phyloP scores from a whole-genome alignment of 371 early-diverging fungal genomes.

The Saksenaea vasiformis region DNA sequence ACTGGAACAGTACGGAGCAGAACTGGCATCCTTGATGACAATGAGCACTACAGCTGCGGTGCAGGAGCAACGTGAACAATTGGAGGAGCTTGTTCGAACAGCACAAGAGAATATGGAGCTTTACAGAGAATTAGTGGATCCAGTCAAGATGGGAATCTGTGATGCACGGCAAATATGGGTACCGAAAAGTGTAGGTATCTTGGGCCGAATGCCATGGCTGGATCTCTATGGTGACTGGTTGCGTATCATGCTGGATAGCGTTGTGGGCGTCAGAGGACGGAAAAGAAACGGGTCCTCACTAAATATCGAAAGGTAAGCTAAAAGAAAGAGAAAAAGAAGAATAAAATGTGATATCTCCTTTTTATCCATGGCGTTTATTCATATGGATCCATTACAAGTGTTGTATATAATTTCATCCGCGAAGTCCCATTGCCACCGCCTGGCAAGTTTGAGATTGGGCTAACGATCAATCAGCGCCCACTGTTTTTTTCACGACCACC shows the following conservation, averaged over 20 bases:
- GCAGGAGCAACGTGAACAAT: conserved; percentile 21
- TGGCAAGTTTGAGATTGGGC: conserved; percentile 75
- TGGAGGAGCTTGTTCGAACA: conserved; percentile 44
- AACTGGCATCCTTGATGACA: conserved; percentile 16
- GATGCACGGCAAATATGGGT: conserved; percentile 67
- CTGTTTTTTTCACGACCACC: conserved; percentile 78
- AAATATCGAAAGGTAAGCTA: conserved; percentile 51
- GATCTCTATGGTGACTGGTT: conserved; percentile 81
- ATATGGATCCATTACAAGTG: conserved; percentile 19
- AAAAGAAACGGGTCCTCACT: conserved; percentile 37
- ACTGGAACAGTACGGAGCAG: conserved; percentile 20
- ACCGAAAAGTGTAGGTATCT: conserved; percentile 71
- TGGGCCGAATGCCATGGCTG: conserved; percentile 76
- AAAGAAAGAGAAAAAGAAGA: conserved; percentile 1
- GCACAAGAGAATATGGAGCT: conserved; percentile 72
- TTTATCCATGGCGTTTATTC: neutral
- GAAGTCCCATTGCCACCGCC: conserved; percentile 83
- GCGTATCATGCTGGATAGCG: conserved; percentile 59
- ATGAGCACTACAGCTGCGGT: conserved; percentile 25
- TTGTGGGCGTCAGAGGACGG: conserved; percentile 60
- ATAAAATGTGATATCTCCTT: neutral
- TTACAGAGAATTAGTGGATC: conserved; percentile 66
- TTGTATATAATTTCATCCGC: conserved; percentile 70
- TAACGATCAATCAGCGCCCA: conserved; percentile 62
- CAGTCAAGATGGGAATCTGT: conserved; percentile 59